A percentile compares a stretch with the other conserved stretches of the same genome.
These are phyloP conservation scores for Globisporangium nodosum DNA, from an alignment of 352 stramenopile genomes.

Conservation along the genomic window DNA sequence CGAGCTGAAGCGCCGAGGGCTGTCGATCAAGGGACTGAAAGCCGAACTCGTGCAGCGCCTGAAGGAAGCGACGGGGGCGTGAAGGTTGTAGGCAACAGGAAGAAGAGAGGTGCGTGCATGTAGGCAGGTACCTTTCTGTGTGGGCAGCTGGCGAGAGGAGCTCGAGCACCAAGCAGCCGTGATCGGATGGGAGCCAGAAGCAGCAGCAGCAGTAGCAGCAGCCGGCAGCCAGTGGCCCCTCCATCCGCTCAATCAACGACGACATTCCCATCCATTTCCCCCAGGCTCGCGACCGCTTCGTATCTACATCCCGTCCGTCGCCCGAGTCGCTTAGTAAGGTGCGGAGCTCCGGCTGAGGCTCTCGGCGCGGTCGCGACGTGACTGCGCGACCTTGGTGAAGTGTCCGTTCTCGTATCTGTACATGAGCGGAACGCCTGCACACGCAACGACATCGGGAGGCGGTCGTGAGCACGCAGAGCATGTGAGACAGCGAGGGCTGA, in stretches of 20 bases:
- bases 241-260: not conserved
- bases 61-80: constrained; percentile 44
- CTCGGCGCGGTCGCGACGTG: constrained; percentile 63
- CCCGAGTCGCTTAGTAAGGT: constrained; percentile 40
- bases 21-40: constrained; percentile 82
- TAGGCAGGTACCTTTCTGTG: not conserved
- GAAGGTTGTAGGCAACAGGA: not conserved
- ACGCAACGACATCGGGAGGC: not conserved
- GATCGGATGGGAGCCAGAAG: not conserved
- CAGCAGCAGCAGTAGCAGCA: too few relatives aligned
- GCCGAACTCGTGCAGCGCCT: constrained; percentile 76
- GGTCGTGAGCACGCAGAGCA: not conserved
- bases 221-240: too few relatives aligned
- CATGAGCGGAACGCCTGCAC: constrained; percentile 70
- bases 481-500: not conserved
- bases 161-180: not conserved
- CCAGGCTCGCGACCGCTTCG: not conserved
- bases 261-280: not conserved
- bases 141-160: too few relatives aligned
- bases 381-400: constrained; percentile 68
- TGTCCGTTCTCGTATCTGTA: constrained; percentile 75
- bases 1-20: constrained; percentile 64
- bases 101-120: not conserved
- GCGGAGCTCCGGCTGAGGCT: constrained; percentile 66
- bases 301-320: constrained; percentile 3